Percentiles rank a stretch among this genome's conserved stretches.
These are phyloP conservation scores for Puccinia hordei DNA, from an alignment of 1,284 basidiomycete genomes.

Conservation along the genomic window DNA sequence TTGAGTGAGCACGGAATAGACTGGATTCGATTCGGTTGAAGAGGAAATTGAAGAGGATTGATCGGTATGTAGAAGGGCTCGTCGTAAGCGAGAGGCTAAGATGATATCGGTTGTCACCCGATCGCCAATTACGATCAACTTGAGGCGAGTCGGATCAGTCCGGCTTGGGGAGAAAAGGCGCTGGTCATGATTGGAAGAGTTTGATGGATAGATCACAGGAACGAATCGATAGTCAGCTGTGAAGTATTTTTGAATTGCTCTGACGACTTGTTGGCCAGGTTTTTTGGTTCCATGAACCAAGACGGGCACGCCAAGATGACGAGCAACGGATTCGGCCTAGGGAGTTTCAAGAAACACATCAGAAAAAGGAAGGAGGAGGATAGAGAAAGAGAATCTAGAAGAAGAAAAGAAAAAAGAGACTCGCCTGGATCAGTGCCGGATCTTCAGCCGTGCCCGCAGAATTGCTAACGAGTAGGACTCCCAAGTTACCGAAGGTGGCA, in stretches of 20 bases:
- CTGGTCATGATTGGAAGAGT: background rate
- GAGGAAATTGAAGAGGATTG: background rate
- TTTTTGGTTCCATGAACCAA: conserved; percentile 29
- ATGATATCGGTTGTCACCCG: conserved; percentile 40
- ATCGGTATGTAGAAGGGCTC: background rate
- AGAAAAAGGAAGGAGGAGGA: background rate
- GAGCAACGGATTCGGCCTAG: conserved; percentile 38
- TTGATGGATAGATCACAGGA: conserved; percentile 17
- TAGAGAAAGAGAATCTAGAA: background rate
- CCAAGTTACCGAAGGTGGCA: conserved; percentile 18
- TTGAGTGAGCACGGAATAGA: conserved; percentile 24
- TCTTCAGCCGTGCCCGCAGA: conserved; percentile 33
- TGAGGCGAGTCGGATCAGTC: background rate
- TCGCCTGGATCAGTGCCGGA: conserved; percentile 29
- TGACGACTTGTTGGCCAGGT: conserved; percentile 22
- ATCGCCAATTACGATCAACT: conserved; percentile 38
- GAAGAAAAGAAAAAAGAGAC: background rate
- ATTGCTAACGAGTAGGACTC: conserved; percentile 31
- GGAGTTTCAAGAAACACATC: background rate
- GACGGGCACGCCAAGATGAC: conserved; percentile 25
- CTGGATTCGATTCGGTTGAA: conserved; percentile 12
- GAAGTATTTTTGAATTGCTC: conserved; percentile 22
- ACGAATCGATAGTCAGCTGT: background rate
- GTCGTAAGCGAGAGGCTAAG: conserved; percentile 29
- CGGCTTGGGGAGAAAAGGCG: background rate